Evolutionary conservation across 768 basidiomycete species (phyloP).

Genomic region (Mycena galopus): DNA sequence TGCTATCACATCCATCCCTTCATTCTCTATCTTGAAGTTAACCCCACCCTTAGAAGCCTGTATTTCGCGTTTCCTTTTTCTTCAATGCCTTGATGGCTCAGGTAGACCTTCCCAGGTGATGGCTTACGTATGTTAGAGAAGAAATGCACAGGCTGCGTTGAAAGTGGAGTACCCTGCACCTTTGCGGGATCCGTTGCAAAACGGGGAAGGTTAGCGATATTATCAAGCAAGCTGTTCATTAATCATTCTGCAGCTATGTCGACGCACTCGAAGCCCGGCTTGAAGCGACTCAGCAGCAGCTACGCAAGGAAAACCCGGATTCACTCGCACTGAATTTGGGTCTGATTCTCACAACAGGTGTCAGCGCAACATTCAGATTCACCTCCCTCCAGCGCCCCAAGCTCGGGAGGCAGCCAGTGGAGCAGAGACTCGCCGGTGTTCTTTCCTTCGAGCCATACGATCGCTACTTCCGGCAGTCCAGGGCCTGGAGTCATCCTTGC

Average conservation of each 20-base stretch:
- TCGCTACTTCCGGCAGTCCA: neutral
- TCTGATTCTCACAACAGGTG: neutral
- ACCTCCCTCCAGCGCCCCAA: neutral
- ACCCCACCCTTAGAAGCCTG: neutral
- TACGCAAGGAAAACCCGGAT: neutral
- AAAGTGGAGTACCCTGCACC: neutral
- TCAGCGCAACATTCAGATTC: neutral
- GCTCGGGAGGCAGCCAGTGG: neutral
- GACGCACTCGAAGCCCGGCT: slow-evolving; percentile 2
- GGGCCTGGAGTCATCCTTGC: slow-evolving; percentile 26
- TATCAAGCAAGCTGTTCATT: neutral
- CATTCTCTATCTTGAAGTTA: neutral
- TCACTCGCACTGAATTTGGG: neutral
- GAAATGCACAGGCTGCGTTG: neutral
- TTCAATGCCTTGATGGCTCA: neutral
- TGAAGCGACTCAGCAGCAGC: neutral
- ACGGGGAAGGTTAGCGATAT: neutral
- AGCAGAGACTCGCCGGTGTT: neutral
- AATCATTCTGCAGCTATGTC: neutral
- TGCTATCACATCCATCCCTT: neutral
- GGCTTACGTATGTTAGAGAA: slow-evolving; percentile 1
- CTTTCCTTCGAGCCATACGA: neutral
- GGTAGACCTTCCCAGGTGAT: neutral
- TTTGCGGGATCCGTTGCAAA: neutral
- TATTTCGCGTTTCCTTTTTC: neutral